Base-by-base conservation (phyloP, 2,329 filamentous ascomycete genomes). In the Beauveria medogensis region DNA sequence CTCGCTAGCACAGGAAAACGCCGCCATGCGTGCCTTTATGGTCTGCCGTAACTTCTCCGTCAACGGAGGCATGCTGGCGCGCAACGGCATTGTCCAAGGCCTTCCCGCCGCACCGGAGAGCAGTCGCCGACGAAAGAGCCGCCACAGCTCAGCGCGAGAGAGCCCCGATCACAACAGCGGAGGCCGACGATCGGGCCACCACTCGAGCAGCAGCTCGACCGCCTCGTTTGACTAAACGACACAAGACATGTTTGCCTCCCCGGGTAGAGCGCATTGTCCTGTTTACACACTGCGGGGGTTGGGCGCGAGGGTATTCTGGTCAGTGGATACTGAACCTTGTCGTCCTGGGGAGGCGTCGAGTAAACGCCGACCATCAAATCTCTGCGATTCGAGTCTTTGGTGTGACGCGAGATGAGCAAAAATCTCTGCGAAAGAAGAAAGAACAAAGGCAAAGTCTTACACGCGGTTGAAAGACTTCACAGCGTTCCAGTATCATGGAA, bases 21-120 rank as follows among this genome's bases (percentile, higher is more conserved):
- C 93, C 28, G 93, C 93, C 63, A 95, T 95, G 84, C 89, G 92
- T 64, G 93, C 93, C 62, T 97, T 96, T 76, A 93, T 96, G 85
- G 94, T 97, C 67, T 97, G 93, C 80, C 89, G 92, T 65, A 96
- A 96, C 81, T 97, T 97, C 77, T 96, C 91, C 60, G 90, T 95
- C 74, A 97, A 96, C 72, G 92, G 95, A 69, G 93, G 93, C 72
- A 96, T 96, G 91, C 79, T 87, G 65, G 85, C 84, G 64, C 82
- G 84, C 65, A 88, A 87, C 69, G 85, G 85, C 48, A 86, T 87
- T 64, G 84, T 88, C 64, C 85, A 88, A 73, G 85, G 85, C 55
- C 78, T 88, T 43, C 85, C 85, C 16, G 82, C 79, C 60, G 78
- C 79, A 66, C 77, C 80, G 65, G 75, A 82, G 60, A 75, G 70